phyloP scores from a whole-genome alignment of 768 basidiomycete species.

The Chlorophyllum brunneum region DNA sequence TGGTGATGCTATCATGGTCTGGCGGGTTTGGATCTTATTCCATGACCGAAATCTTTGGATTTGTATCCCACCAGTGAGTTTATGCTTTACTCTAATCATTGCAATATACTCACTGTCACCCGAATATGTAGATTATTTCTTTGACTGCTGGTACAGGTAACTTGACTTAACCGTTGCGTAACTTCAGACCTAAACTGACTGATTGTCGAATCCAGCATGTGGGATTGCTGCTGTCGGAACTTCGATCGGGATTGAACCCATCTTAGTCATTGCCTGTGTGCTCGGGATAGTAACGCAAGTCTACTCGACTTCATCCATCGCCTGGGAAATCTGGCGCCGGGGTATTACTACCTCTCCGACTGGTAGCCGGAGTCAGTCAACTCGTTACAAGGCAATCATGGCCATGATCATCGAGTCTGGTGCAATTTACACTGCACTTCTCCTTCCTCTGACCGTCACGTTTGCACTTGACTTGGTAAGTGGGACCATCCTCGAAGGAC shows the following conservation, averaged over 20 bases:
- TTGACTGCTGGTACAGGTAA: not conserved
- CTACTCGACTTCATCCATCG: not conserved
- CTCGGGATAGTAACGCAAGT: not conserved
- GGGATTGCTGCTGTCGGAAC: not conserved
- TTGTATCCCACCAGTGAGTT: not conserved
- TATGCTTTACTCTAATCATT: too few relatives aligned
- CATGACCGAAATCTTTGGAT: not conserved
- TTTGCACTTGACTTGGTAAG: not conserved
- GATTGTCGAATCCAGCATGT: not conserved
- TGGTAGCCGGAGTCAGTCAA: not conserved
- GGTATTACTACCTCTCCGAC: not conserved
- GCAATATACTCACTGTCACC: too few relatives aligned
- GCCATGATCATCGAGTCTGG: not conserved
- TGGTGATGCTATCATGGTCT: constrained; percentile 1
- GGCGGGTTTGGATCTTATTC: constrained; percentile 2
- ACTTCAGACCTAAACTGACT: too few relatives aligned
- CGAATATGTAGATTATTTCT: not conserved
- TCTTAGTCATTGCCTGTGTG: not conserved
- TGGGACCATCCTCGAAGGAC: not conserved
- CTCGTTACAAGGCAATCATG: not conserved
- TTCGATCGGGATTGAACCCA: not conserved
- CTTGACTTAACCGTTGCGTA: too few relatives aligned
- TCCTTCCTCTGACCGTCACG: not conserved
- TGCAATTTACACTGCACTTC: not conserved
- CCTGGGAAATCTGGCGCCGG: not conserved